Evolutionary conservation across 208 protist species (phyloP).

Genomic region (Dictyostelium gargantuum): DNA sequence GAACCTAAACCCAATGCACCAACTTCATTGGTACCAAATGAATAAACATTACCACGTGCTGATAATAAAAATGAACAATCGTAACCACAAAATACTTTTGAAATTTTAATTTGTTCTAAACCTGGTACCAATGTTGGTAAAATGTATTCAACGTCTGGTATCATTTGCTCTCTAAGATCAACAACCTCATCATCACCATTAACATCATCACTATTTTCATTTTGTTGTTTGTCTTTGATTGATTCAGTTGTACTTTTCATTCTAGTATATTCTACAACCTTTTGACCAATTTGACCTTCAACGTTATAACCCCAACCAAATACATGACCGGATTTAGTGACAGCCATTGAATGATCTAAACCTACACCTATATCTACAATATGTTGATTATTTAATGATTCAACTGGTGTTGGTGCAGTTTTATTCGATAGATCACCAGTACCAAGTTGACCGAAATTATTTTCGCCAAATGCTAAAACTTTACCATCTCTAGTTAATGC

Average conservation of each 20-base stretch:
- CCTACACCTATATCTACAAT: conserved; percentile 12
- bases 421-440: neutral
- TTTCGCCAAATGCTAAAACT: conserved; percentile 14
- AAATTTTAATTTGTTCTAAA: conserved; percentile 9
- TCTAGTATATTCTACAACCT: conserved; percentile 35
- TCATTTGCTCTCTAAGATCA: neutral
- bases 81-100: conserved; percentile 44
- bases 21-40: conserved; percentile 31
- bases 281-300: conserved; percentile 50
- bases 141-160: conserved; percentile 9
- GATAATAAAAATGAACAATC: conserved; percentile 41
- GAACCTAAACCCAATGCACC: conserved; percentile 1
- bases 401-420: neutral
- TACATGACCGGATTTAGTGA: conserved; percentile 28
- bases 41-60: conserved; percentile 47
- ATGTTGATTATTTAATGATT: neutral
- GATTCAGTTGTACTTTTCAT: neutral
- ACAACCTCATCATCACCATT: neutral
- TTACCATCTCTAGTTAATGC: conserved; percentile 40
- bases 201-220: no score
- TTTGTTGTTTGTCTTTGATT: no score
- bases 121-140: conserved; percentile 18
- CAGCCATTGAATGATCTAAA: conserved; percentile 43
- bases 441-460: conserved; percentile 60
- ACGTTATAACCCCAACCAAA: conserved; percentile 62